These are phyloP conservation scores for Ascochyta fabae DNA, from an alignment of 2,329 filamentous ascomycete genomes.

Conservation along the genomic window DNA sequence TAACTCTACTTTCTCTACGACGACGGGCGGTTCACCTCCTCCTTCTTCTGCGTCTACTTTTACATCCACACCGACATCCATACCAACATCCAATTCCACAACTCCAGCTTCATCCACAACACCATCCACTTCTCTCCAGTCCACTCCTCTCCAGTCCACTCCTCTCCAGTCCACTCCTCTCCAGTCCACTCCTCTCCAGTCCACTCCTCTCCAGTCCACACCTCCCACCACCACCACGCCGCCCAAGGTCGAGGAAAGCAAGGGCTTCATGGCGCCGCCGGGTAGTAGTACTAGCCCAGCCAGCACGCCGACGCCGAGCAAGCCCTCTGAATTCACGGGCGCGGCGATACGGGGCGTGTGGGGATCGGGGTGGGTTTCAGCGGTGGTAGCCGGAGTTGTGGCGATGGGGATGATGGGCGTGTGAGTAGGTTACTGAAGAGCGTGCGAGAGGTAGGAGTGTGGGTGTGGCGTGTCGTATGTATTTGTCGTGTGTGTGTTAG, in stretches of 20 bases:
- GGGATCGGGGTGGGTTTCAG: too few relatives aligned
- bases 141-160: background rate
- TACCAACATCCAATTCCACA: background rate
- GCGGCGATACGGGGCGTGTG: background rate
- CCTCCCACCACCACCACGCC: background rate
- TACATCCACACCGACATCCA: background rate
- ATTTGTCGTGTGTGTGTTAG: too few relatives aligned
- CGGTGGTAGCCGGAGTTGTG: background rate
- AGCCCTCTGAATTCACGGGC: background rate
- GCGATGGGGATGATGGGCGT: background rate
- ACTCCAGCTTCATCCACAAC: background rate
- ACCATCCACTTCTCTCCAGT: background rate
- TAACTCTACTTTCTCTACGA: background rate
- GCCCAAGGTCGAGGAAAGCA: constrained; percentile 3
- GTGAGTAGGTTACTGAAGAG: too few relatives aligned
- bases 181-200: too few relatives aligned
- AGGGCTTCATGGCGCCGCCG: constrained; percentile 8
- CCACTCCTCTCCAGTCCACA: too few relatives aligned
- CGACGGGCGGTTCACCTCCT: background rate
- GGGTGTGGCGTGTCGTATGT: too few relatives aligned
- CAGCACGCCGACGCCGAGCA: too few relatives aligned
- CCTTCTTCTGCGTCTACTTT: too few relatives aligned
- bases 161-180: too few relatives aligned
- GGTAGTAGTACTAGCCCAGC: background rate
- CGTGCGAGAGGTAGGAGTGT: too few relatives aligned